A percentile compares a stretch with the other conserved stretches of the same genome.
These are phyloP conservation scores for Paspalum notatum DNA, from an alignment of 176 grass and related monocot genomes.

Conservation along the genomic window DNA sequence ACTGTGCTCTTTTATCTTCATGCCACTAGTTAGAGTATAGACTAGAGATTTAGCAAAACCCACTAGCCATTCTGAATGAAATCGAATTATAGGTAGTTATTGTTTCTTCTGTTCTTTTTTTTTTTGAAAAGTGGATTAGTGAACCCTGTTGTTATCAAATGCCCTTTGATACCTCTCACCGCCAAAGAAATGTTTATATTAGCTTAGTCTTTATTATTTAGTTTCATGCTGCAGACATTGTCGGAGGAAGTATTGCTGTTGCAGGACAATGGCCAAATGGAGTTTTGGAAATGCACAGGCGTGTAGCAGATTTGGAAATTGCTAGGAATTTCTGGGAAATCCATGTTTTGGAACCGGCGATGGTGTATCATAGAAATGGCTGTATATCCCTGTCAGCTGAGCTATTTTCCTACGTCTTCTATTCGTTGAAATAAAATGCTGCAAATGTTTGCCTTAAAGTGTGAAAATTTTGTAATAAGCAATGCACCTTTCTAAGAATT, in stretches of 20 bases:
- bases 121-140: neutral
- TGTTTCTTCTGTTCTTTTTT: neutral
- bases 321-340: neutral
- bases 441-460: slow-evolving; percentile 1
- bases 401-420: neutral
- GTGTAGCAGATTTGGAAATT: neutral
- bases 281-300: neutral
- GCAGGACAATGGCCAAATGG: neutral
- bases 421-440: slow-evolving; percentile 38
- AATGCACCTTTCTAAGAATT: neutral
- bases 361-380: slow-evolving; percentile 19
- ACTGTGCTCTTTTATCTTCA: neutral
- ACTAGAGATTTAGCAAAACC: neutral
- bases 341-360: neutral
- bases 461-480: slow-evolving; percentile 27
- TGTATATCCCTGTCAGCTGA: slow-evolving; percentile 6
- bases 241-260: neutral
- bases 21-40: neutral
- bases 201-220: slow-evolving; percentile 1
- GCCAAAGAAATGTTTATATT: neutral
- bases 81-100: neutral
- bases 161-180: neutral
- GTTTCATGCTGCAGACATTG: slow-evolving; percentile 37
- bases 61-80: neutral
- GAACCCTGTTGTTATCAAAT: neutral